phyloP scores from a whole-genome alignment of 768 basidiomycete genomes.

The Kockovaella imperatae region DNA sequence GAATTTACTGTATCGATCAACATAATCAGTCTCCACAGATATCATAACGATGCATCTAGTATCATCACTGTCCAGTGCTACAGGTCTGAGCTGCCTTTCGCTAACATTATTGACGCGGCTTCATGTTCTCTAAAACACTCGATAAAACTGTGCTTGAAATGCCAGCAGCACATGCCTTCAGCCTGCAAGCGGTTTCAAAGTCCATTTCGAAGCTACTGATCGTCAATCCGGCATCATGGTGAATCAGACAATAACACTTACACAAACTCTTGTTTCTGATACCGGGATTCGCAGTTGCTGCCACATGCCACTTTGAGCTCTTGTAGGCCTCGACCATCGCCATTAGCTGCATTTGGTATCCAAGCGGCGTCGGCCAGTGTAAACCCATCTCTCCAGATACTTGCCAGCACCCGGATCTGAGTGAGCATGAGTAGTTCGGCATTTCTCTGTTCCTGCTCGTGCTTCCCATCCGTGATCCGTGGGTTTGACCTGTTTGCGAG shows the following conservation, averaged over 20 bases:
- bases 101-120: too few relatives aligned
- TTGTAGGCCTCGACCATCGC: conserved; percentile 1
- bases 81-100: too few relatives aligned
- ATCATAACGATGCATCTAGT: too few relatives aligned
- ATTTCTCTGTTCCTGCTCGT: not conserved
- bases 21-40: too few relatives aligned
- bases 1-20: too few relatives aligned
- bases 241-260: not conserved
- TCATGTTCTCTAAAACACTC: too few relatives aligned
- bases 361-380: conserved; percentile 2
- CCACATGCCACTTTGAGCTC: conserved; percentile 22
- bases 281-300: not conserved
- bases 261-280: conserved; percentile 6
- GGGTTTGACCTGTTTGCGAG: not conserved
- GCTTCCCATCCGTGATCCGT: not conserved
- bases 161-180: too few relatives aligned
- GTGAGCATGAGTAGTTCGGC: conserved; percentile 3
- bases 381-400: conserved; percentile 13
- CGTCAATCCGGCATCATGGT: not conserved
- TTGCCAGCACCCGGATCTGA: conserved; percentile 16
- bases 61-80: too few relatives aligned
- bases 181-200: conserved; percentile 14
- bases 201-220: conserved; percentile 30
- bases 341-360: conserved; percentile 4
- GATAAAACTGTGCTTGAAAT: too few relatives aligned